Percentiles rank a stretch among this genome's conserved stretches.
These are phyloP conservation scores for Botrytis hyacinthi DNA, from an alignment of 2,329 filamentous ascomycete genomes.

Conservation along the genomic window DNA sequence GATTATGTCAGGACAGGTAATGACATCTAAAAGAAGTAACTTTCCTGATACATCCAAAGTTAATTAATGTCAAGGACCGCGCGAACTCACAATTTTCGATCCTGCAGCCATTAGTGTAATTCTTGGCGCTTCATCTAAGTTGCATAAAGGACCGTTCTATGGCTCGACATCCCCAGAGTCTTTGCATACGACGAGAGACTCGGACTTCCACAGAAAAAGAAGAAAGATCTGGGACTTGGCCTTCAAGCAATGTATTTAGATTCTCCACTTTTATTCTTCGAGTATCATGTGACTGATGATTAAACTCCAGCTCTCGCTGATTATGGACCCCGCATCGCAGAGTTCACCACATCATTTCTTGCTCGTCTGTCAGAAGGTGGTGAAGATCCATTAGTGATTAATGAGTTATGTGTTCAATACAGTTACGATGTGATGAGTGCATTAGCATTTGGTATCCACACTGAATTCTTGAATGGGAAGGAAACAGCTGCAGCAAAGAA, in stretches of 20 bases:
- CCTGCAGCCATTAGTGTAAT: slow-evolving; percentile 29
- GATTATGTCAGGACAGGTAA: slow-evolving; percentile 30
- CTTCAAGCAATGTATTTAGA: background rate
- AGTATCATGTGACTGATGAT: background rate
- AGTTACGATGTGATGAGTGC: slow-evolving; percentile 35
- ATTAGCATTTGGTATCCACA: slow-evolving; percentile 27
- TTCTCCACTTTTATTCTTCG: background rate
- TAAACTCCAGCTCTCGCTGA: background rate
- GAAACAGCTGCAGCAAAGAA: slow-evolving; percentile 1
- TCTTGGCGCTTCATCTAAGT: slow-evolving; percentile 25
- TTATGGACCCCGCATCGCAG: background rate
- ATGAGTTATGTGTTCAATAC: slow-evolving; percentile 30
- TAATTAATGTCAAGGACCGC: slow-evolving; percentile 22
- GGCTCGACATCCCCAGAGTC: slow-evolving; percentile 25
- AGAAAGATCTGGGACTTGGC: slow-evolving; percentile 30
- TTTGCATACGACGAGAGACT: slow-evolving; percentile 29
- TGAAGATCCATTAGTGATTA: slow-evolving; percentile 26
- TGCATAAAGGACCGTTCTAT: slow-evolving; percentile 31
- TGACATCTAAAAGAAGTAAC: background rate
- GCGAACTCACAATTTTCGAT: slow-evolving; percentile 27
- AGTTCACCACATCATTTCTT: slow-evolving; percentile 1
- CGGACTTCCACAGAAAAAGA: slow-evolving; percentile 28
- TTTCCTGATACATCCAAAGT: background rate
- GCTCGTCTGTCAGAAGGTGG: background rate
- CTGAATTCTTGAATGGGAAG: background rate